Evolutionary conservation across 2,329 filamentous ascomycete species (phyloP).

Genomic region (Fusarium miscanthi): DNA sequence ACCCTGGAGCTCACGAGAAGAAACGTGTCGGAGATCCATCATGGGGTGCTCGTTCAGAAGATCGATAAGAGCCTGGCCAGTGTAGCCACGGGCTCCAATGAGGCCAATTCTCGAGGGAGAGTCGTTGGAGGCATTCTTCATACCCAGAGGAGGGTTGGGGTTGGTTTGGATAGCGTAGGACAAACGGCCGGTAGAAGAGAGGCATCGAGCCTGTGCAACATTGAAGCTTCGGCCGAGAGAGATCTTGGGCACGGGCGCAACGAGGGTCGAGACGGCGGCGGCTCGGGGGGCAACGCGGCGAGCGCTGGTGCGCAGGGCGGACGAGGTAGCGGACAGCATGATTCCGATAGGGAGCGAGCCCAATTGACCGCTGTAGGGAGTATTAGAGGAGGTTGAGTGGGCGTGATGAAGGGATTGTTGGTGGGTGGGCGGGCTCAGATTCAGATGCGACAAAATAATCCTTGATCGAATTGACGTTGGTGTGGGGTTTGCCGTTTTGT

Average conservation of each 20-base stretch:
- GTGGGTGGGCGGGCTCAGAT: background rate
- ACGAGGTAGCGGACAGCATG: slow-evolving; percentile 32
- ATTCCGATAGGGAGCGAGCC: background rate
- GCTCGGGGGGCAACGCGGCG: slow-evolving; percentile 12
- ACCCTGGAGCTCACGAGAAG: slow-evolving; percentile 89
- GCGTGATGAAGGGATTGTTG: background rate
- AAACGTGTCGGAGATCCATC: slow-evolving; percentile 91
- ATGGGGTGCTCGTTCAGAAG: slow-evolving; percentile 88
- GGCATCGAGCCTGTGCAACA: slow-evolving; percentile 3
- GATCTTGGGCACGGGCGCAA: slow-evolving; percentile 34
- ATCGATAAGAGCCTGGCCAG: slow-evolving; percentile 88
- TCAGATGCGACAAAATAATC: slow-evolving; percentile 11
- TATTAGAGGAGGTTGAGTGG: background rate
- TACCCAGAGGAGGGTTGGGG: slow-evolving; percentile 89
- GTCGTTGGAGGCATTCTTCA: slow-evolving; percentile 87
- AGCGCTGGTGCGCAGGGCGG: slow-evolving; percentile 25
- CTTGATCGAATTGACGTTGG: slow-evolving; percentile 12
- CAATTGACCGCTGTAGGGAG: slow-evolving; percentile 23
- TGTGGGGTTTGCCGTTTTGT: background rate
- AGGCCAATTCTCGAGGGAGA: slow-evolving; percentile 83
- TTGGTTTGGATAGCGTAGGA: slow-evolving; percentile 59
- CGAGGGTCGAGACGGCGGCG: background rate
- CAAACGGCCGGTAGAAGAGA: slow-evolving; percentile 1
- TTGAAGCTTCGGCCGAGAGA: slow-evolving; percentile 4
- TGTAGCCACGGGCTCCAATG: slow-evolving; percentile 94